Conservation (phyloP, 352 stramenopile species). For the Phytophthora gonapodyides region DNA sequence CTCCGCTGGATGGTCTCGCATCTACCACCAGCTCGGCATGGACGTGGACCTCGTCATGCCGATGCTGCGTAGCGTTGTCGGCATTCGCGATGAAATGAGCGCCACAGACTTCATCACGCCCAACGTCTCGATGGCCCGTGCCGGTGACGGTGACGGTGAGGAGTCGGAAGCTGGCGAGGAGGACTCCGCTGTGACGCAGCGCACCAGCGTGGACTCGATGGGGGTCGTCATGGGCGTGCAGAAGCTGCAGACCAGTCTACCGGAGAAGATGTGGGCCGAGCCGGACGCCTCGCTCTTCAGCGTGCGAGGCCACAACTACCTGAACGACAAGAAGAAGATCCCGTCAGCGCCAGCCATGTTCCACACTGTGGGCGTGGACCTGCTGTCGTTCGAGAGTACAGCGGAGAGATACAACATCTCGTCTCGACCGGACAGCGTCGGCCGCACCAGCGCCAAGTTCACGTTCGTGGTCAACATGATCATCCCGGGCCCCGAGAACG, state of each 20-base stretch:
- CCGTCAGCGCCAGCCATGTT: slow-evolving; percentile 73
- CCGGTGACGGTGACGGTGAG: slow-evolving; percentile 9
- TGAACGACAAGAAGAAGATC: slow-evolving; percentile 90
- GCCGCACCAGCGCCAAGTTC: slow-evolving; percentile 74
- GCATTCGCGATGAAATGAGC: slow-evolving; percentile 88
- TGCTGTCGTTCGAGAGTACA: slow-evolving; percentile 77
- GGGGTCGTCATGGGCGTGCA: slow-evolving; percentile 69
- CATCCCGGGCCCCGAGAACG: slow-evolving; percentile 81
- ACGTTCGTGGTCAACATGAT: slow-evolving; percentile 92
- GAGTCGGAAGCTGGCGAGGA: slow-evolving; percentile 20
- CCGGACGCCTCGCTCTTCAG: slow-evolving; percentile 81
- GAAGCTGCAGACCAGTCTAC: slow-evolving; percentile 69
- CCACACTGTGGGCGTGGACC: slow-evolving; percentile 80
- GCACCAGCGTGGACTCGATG: slow-evolving; percentile 63
- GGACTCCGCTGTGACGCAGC: slow-evolving; percentile 22
- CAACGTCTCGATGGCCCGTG: slow-evolving; percentile 68
- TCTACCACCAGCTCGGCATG: slow-evolving; percentile 91
- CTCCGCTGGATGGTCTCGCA: slow-evolving; percentile 73
- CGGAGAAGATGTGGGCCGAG: slow-evolving; percentile 86
- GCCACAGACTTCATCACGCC: slow-evolving; percentile 84
- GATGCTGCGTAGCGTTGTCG: slow-evolving; percentile 84
- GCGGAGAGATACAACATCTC: slow-evolving; percentile 83
- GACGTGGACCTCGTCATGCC: slow-evolving; percentile 86
- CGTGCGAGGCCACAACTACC: slow-evolving; percentile 89
- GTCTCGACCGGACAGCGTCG: slow-evolving; percentile 70